Evolutionary conservation across 2,329 filamentous ascomycete genomes (phyloP).

Genomic region (Tolypocladium guangdongense): DNA sequence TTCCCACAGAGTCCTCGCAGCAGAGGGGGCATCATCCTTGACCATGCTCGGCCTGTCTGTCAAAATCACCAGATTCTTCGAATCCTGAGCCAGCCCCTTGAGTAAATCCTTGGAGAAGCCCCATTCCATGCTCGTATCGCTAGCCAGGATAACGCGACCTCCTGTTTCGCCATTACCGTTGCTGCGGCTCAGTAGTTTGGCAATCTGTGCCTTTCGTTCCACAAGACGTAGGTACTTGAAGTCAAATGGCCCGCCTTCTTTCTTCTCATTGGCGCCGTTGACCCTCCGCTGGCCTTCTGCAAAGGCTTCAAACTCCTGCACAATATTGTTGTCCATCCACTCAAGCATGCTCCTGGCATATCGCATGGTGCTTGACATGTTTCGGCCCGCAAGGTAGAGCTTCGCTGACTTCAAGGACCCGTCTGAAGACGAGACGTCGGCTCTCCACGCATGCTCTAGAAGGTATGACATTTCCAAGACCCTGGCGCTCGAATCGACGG

Average conservation of each 20-base stretch:
- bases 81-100: conserved; percentile 60
- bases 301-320: conserved; percentile 77
- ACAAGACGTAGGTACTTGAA: conserved; percentile 77
- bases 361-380: conserved; percentile 77
- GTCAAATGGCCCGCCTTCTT: conserved; percentile 67
- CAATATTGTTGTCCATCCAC: conserved; percentile 97
- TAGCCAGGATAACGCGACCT: conserved; percentile 77
- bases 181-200: conserved; percentile 48
- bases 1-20: conserved; percentile 69
- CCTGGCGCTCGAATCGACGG: conserved; percentile 89
- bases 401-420: conserved; percentile 42
- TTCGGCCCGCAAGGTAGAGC: conserved; percentile 77
- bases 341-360: conserved; percentile 93
- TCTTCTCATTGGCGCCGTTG: conserved; percentile 36
- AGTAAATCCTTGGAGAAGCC: conserved; percentile 82
- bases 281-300: conserved; percentile 39
- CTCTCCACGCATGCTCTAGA: conserved; percentile 83
- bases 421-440: conserved; percentile 42
- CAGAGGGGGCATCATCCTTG: conserved; percentile 33
- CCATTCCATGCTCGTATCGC: conserved; percentile 85
- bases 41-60: conserved; percentile 58
- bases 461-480: conserved; percentile 87
- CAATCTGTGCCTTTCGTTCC: conserved; percentile 71
- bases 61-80: conserved; percentile 74
- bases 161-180: conserved; percentile 29